Conservation (phyloP, 805 yeast species). For the Yamadazyma takamatsuzukensis region DNA sequence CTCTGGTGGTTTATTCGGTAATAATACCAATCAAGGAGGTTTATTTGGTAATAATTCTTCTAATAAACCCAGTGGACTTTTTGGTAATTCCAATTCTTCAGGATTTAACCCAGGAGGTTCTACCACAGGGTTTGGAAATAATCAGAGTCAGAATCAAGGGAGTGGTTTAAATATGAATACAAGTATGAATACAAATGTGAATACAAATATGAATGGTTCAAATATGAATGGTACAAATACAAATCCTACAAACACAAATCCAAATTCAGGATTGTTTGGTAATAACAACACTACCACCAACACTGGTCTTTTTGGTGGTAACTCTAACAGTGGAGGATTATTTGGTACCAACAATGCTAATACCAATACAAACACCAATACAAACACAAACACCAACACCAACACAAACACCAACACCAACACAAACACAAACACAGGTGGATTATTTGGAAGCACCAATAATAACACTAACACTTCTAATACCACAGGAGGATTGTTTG, state of each 20-base stretch:
- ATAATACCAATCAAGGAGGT: constrained; percentile 9
- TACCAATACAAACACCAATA: constrained; percentile 1
- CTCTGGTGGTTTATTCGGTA: constrained; percentile 17
- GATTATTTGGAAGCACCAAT: constrained; percentile 16
- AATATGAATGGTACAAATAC: constrained; percentile 9
- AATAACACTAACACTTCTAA: constrained; percentile 4
- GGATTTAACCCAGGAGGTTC: constrained; percentile 8
- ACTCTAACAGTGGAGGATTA: constrained; percentile 17
- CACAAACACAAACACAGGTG: constrained; percentile 2
- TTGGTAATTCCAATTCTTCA: constrained; percentile 15
- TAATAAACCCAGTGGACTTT: constrained; percentile 16
- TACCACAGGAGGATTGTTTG: constrained; percentile 29
- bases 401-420: not conserved
- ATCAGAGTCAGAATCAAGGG: too few relatives aligned
- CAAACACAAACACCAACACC: constrained; percentile 1
- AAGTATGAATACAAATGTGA: too few relatives aligned
- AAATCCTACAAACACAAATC: constrained; percentile 8
- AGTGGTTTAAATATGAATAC: too few relatives aligned
- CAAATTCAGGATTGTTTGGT: constrained; percentile 13
- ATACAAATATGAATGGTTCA: too few relatives aligned
- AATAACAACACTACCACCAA: constrained; percentile 12
- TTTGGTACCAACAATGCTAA: constrained; percentile 12
- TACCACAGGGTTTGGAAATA: constrained; percentile 15
- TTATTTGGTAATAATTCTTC: constrained; percentile 10
- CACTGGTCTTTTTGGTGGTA: constrained; percentile 12